A percentile compares a stretch with the other conserved stretches of the same genome.
Evolutionary conservation across 164 flowering plant genomes (phyloP).

Genomic region (Aristolochia contorta): DNA sequence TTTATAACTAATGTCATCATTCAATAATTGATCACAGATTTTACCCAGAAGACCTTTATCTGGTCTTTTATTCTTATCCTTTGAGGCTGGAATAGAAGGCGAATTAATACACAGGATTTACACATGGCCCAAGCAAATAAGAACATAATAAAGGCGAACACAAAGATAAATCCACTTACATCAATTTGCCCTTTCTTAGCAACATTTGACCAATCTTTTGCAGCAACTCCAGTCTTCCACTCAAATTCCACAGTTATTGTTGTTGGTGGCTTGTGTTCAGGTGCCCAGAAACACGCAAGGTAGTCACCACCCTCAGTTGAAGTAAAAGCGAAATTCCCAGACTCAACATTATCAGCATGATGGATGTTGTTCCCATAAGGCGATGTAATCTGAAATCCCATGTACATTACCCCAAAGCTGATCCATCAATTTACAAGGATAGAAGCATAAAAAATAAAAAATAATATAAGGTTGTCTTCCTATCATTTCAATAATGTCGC

Average conservation of each 20-base stretch:
- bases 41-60: no score
- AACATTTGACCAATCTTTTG: constrained; percentile 71
- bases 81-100: background rate
- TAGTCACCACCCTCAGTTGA: constrained; percentile 68
- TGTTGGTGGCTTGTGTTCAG: constrained; percentile 32
- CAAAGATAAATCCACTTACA: constrained; percentile 28
- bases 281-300: constrained; percentile 50
- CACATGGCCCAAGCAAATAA: background rate
- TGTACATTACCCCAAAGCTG: background rate
- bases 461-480: no score
- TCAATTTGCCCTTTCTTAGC: constrained; percentile 71
- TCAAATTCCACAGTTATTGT: constrained; percentile 52
- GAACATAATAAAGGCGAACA: background rate
- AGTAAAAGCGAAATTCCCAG: constrained; percentile 64
- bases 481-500: no score
- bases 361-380: constrained; percentile 53
- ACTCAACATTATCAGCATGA: constrained; percentile 35
- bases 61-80: no score
- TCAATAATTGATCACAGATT: no score
- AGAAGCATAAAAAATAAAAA: background rate
- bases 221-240: constrained; percentile 72
- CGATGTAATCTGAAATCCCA: constrained; percentile 47
- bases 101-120: background rate
- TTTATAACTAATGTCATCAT: no score
- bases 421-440: background rate